Evolutionary conservation across 2,329 filamentous ascomycete genomes (phyloP).

Genomic region (Sporothrix schenckii): DNA sequence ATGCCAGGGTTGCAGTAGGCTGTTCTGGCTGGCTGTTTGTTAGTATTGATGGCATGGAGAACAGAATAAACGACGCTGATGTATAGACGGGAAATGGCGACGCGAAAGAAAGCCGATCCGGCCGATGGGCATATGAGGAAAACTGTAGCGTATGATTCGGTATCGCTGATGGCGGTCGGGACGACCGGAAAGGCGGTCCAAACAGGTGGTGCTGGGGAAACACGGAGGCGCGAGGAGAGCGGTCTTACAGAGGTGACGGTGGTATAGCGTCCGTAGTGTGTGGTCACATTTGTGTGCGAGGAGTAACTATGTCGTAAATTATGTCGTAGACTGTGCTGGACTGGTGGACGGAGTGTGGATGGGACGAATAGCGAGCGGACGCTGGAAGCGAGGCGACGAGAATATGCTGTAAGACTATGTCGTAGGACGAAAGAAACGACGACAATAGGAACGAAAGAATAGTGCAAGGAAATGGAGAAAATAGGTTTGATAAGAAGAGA

Average conservation of each 20-base stretch:
- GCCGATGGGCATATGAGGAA: background rate
- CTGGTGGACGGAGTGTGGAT: background rate
- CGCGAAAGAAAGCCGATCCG: background rate
- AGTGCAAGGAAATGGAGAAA: no score
- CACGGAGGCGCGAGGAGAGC: conserved; percentile 6
- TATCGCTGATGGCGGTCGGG: background rate
- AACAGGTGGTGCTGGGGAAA: background rate
- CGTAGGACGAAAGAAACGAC: background rate
- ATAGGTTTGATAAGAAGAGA: background rate
- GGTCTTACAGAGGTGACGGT: conserved; percentile 9
- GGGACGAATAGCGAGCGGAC: conserved; percentile 9
- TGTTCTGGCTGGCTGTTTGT: background rate
- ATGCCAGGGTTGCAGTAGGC: background rate
- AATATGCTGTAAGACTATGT: background rate
- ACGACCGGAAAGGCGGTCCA: background rate
- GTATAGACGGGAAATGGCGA: no score
- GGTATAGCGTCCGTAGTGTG: conserved; percentile 1
- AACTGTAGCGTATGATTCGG: background rate
- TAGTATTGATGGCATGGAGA: background rate
- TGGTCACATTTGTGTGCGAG: conserved; percentile 16
- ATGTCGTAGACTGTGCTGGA: background rate
- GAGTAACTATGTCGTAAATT: background rate
- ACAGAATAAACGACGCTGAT: background rate
- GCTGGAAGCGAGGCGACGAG: background rate
- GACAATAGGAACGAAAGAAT: background rate